These are phyloP conservation scores for Colletotrichum theobromicola DNA, from an alignment of 2,329 filamentous ascomycete genomes.

Conservation along the genomic window DNA sequence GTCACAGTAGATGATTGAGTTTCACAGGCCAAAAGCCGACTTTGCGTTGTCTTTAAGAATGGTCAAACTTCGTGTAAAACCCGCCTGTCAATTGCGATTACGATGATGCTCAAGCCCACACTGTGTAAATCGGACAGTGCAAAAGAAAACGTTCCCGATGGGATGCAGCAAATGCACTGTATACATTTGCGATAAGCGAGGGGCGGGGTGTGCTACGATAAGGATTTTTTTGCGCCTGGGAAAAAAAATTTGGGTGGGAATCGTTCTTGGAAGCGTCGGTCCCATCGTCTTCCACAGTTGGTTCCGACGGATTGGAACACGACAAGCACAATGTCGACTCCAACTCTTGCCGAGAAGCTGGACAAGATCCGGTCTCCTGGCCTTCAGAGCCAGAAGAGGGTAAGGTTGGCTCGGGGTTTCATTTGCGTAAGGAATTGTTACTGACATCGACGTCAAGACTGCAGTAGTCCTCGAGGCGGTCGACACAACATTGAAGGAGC, in stretches of 20 bases:
- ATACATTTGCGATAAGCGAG: background rate
- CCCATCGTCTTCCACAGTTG: constrained; percentile 15
- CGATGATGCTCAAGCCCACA: background rate
- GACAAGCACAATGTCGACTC: constrained; percentile 50
- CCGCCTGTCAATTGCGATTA: background rate
- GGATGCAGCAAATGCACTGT: background rate
- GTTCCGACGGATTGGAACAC: constrained; percentile 18
- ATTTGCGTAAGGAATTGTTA: constrained; percentile 9
- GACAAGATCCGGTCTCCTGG: constrained; percentile 98
- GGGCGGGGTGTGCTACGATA: constrained; percentile 23
- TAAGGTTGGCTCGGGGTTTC: constrained; percentile 42
- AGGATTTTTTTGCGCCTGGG: constrained; percentile 21
- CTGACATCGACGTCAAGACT: constrained; percentile 56
- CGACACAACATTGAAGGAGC: constrained; percentile 89
- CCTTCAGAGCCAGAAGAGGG: constrained; percentile 93
- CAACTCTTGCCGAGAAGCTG: constrained; percentile 82
- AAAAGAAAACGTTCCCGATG: background rate
- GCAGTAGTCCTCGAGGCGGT: constrained; percentile 88
- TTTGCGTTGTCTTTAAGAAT: background rate
- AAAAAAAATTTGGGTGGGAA: constrained; percentile 20
- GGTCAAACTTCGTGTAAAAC: no score
- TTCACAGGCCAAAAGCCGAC: background rate
- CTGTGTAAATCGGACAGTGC: background rate
- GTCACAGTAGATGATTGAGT: background rate
- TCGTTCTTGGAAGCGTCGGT: background rate